These are phyloP conservation scores for Eimeria praecox DNA, from an alignment of 169 alveolate genomes.

Conservation along the genomic window DNA sequence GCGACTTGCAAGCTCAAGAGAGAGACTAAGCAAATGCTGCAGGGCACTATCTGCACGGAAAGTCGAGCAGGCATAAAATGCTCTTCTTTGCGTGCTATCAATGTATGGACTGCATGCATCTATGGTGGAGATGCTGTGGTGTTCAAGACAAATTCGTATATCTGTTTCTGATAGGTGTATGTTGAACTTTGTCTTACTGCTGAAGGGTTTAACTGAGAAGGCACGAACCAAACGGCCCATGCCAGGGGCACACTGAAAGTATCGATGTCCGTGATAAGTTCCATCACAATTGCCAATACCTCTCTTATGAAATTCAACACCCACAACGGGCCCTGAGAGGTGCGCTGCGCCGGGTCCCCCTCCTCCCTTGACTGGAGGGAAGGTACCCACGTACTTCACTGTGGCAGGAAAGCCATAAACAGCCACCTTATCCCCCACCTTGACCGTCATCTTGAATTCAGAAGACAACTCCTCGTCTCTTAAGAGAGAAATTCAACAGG, in stretches of 20 bases:
- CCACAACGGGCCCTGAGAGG: conserved; percentile 23
- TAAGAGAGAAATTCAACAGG: neutral
- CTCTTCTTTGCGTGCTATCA: neutral
- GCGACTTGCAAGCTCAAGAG: too few relatives aligned
- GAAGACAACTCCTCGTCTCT: neutral
- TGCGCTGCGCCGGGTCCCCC: neutral
- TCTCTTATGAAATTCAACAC: conserved; percentile 66
- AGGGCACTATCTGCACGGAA: neutral
- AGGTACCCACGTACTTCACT: conserved; percentile 45
- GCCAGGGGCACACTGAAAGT: conserved; percentile 70
- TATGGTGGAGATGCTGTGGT: neutral
- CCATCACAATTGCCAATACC: conserved; percentile 64
- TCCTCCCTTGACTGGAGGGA: conserved; percentile 15
- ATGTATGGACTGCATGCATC: neutral
- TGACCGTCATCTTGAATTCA: conserved; percentile 26
- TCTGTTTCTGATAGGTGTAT: neutral
- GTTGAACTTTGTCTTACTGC: neutral
- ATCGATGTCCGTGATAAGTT: conserved; percentile 70
- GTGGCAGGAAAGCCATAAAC: conserved; percentile 72
- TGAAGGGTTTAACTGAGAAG: conserved; percentile 5
- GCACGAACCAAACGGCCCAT: conserved; percentile 58
- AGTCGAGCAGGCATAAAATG: neutral
- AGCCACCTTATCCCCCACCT: conserved; percentile 75
- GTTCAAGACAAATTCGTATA: too few relatives aligned
- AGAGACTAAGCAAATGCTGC: neutral